Evolutionary conservation across 2,329 filamentous ascomycete genomes (phyloP).

Genomic region (Arthroderma sp.): DNA sequence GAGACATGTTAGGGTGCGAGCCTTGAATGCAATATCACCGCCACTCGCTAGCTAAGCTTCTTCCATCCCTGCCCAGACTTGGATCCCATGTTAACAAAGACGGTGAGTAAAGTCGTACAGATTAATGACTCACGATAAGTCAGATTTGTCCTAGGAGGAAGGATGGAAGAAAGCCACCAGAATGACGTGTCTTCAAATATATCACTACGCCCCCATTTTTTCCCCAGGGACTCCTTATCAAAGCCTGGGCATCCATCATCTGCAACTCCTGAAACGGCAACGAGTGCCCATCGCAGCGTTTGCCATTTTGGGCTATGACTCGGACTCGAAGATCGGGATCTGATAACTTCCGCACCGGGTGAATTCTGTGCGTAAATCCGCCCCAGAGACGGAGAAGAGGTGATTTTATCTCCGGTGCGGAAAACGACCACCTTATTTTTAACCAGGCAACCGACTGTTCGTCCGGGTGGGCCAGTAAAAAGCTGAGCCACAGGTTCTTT

Average conservation of each 20-base stretch:
- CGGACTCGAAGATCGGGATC: too few species aligned
- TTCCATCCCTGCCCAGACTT: neutral
- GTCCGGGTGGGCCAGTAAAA: neutral
- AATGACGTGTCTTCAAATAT: neutral
- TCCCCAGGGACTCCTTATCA: neutral
- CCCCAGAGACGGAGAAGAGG: too few species aligned
- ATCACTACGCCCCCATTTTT: neutral
- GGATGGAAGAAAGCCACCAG: neutral
- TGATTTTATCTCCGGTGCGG: too few species aligned
- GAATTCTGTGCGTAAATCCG: too few species aligned
- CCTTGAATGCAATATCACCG: too few species aligned
- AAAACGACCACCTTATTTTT: neutral
- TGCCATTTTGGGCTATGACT: neutral
- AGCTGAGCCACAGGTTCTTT: too few species aligned
- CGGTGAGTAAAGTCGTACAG: neutral
- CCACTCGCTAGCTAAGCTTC: neutral
- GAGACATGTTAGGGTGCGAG: too few species aligned
- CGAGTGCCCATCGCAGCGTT: neutral
- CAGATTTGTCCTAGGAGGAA: neutral
- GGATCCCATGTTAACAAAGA: neutral
- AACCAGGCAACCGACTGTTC: neutral
- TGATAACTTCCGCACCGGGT: too few species aligned
- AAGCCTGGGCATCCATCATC: too few species aligned
- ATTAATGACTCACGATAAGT: neutral
- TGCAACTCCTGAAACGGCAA: neutral